These are phyloP conservation scores for Pyrenophora graminea DNA, from an alignment of 2,329 filamentous ascomycete species.

Conservation along the genomic window DNA sequence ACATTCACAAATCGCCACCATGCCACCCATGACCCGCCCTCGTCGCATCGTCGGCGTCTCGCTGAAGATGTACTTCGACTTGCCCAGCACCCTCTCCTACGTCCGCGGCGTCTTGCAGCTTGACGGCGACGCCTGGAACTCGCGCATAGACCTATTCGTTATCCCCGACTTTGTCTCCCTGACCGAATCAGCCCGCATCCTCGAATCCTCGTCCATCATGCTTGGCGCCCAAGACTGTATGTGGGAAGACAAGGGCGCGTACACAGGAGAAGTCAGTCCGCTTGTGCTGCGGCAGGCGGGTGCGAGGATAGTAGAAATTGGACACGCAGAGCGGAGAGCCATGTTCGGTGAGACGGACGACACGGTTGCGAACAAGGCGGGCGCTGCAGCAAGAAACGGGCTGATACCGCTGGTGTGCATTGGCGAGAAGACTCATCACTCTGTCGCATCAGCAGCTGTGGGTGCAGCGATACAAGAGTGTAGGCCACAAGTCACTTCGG, in stretches of 20 bases:
- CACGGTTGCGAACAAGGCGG: constrained; percentile 69
- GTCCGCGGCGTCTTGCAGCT: constrained; percentile 49
- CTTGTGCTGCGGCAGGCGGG: constrained; percentile 68
- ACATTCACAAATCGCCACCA: constrained; percentile 14
- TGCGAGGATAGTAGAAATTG: constrained; percentile 74
- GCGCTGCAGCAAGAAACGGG: constrained; percentile 68
- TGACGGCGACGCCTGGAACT: constrained; percentile 58
- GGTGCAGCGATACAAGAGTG: constrained; percentile 69
- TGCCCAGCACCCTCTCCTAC: constrained; percentile 61
- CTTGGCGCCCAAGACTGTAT: constrained; percentile 78
- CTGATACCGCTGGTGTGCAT: constrained; percentile 81
- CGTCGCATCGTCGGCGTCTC: constrained; percentile 73
- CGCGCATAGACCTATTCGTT: constrained; percentile 71
- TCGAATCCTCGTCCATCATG: constrained; percentile 59
- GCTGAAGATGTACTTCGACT: constrained; percentile 80
- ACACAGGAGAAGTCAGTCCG: constrained; percentile 78
- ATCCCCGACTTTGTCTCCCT: constrained; percentile 78
- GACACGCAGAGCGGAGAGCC: constrained; percentile 76
- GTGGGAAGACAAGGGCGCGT: constrained; percentile 71
- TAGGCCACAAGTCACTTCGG: constrained; percentile 65
- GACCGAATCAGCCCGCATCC: constrained; percentile 54
- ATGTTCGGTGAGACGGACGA: constrained; percentile 77
- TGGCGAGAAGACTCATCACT: constrained; percentile 66
- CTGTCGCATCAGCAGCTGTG: constrained; percentile 54
- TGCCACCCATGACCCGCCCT: constrained; percentile 45